phyloP scores from a whole-genome alignment of 2,329 filamentous ascomycete species.

The Pseudonectria buxi region DNA sequence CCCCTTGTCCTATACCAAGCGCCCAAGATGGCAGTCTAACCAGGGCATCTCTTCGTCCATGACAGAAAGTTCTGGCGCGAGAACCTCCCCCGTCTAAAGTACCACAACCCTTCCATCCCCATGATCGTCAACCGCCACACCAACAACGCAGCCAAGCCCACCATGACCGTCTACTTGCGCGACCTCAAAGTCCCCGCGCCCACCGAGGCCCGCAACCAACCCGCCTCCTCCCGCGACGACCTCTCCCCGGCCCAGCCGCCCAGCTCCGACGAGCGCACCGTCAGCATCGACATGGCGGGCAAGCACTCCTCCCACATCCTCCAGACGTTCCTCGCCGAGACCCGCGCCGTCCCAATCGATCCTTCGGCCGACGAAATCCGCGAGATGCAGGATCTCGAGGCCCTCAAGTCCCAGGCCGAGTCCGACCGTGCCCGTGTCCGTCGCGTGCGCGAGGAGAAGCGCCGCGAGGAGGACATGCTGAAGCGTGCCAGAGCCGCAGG shows the following conservation, averaged over 20 bases:
- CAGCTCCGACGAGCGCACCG: constrained; percentile 40
- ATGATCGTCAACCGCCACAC: constrained; percentile 72
- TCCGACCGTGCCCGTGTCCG: constrained; percentile 48
- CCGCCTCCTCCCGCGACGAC: constrained; percentile 41
- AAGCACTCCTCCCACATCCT: constrained; percentile 57
- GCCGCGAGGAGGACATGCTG: constrained; percentile 51
- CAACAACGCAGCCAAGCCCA: constrained; percentile 49
- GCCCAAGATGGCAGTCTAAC: background rate
- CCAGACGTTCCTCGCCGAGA: constrained; percentile 53
- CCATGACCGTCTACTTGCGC: constrained; percentile 60
- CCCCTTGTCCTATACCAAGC: background rate
- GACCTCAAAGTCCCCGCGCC: constrained; percentile 24
- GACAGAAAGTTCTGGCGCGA: constrained; percentile 80
- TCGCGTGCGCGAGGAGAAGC: constrained; percentile 49
- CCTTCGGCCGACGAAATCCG: constrained; percentile 53
- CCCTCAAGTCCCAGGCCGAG: constrained; percentile 42
- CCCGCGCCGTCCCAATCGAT: constrained; percentile 50
- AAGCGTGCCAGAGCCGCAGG: constrained; percentile 34
- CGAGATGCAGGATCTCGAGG: constrained; percentile 51
- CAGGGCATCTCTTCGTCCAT: constrained; percentile 3
- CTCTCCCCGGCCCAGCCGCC: constrained; percentile 43
- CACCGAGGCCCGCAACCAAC: constrained; percentile 29
- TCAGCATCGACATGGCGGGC: constrained; percentile 58
- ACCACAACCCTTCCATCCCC: constrained; percentile 78
- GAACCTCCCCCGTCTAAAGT: constrained; percentile 82